These are phyloP conservation scores for Diphasiastrum complanatum DNA, from an alignment of 83 land plant genomes.

Conservation along the genomic window DNA sequence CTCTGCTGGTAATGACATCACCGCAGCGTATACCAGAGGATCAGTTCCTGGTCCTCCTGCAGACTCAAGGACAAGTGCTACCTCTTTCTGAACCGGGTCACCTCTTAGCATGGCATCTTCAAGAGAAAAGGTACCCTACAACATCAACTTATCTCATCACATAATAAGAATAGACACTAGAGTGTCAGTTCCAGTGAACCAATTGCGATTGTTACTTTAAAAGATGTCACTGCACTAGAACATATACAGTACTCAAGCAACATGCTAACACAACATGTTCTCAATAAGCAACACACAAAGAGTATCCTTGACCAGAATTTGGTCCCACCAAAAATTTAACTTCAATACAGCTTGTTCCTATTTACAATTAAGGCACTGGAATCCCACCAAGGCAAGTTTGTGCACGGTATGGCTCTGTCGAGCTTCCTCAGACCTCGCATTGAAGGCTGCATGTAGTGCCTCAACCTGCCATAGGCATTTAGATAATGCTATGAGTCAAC, in stretches of 20 bases:
- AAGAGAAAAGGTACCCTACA: slow-evolving; percentile 78
- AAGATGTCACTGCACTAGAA: too few relatives aligned
- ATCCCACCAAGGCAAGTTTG: slow-evolving; percentile 82
- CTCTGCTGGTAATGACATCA: slow-evolving; percentile 73
- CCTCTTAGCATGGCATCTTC: slow-evolving; percentile 85
- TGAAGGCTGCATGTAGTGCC: slow-evolving; percentile 76
- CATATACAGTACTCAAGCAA: too few relatives aligned
- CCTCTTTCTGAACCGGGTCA: slow-evolving; percentile 54
- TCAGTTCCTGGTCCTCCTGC: slow-evolving; percentile 58
- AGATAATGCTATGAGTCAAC: background rate
- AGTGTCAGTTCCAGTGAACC: too few relatives aligned
- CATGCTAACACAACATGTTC: too few relatives aligned
- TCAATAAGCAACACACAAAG: too few relatives aligned
- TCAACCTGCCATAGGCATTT: slow-evolving; percentile 50
- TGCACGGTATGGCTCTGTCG: slow-evolving; percentile 70
- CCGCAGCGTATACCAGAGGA: slow-evolving; percentile 52
- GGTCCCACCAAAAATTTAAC: too few relatives aligned
- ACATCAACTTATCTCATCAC: background rate
- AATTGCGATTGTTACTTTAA: too few relatives aligned
- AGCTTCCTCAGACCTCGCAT: slow-evolving; percentile 77
- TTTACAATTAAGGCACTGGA: background rate
- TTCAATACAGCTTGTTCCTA: too few relatives aligned
- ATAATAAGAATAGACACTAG: background rate
- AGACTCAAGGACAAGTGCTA: slow-evolving; percentile 40
- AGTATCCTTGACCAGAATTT: too few relatives aligned